phyloP scores from a whole-genome alignment of 2,329 filamentous ascomycete species.

The Sporothrix euskadiensis region DNA sequence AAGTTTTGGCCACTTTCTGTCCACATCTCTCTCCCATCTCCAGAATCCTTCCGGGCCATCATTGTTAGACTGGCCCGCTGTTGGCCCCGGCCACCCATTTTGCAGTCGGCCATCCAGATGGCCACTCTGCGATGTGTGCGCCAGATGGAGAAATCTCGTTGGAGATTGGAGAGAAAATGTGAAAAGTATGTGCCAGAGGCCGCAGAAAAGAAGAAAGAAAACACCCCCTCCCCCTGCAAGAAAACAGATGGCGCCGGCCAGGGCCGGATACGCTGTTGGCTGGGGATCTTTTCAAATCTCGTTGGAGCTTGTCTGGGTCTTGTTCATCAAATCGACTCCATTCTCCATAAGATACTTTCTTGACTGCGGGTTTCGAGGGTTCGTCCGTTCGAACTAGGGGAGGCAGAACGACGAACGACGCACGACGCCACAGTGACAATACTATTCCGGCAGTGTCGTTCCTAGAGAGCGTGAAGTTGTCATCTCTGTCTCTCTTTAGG shows the following conservation, averaged over 20 bases:
- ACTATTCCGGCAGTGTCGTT: neutral
- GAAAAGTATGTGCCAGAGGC: neutral
- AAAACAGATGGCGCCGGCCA: neutral
- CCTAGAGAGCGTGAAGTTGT: neutral
- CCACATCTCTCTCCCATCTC: neutral
- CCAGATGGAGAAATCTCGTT: slow-evolving; percentile 9
- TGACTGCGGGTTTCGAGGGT: neutral
- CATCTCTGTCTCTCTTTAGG: neutral
- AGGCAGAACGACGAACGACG: neutral
- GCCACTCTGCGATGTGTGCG: slow-evolving; percentile 3
- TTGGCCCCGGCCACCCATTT: neutral
- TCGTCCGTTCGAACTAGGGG: neutral
- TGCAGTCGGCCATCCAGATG: neutral
- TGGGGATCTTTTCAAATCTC: neutral
- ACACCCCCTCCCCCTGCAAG: neutral
- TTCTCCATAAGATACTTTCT: neutral
- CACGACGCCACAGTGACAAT: neutral
- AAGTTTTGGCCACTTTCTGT: neutral
- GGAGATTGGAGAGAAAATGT: neutral
- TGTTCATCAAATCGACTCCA: neutral
- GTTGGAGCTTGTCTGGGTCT: neutral
- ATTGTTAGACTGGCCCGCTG: neutral
- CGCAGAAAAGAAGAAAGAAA: neutral
- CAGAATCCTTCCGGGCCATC: slow-evolving; percentile 14
- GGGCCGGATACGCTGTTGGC: slow-evolving; percentile 1